Evolutionary conservation across 768 basidiomycete species (phyloP).

Genomic region (Collybia nuda): DNA sequence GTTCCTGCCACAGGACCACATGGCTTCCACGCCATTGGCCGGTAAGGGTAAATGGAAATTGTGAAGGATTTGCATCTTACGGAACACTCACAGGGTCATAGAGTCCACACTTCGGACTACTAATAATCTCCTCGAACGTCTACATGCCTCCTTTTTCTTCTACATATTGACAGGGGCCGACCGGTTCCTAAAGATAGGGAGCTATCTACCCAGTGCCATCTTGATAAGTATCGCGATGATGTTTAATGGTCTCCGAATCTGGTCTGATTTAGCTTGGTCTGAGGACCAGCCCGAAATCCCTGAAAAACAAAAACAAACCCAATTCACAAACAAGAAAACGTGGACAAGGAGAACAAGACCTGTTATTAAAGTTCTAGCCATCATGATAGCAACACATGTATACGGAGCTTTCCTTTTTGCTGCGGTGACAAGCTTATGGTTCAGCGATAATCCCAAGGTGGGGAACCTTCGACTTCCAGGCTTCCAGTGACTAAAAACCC

Average conservation of each 20-base stretch:
- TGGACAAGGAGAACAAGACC: slow-evolving; percentile 55
- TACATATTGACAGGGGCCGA: slow-evolving; percentile 69
- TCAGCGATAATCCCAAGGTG: slow-evolving; percentile 42
- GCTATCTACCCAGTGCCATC: slow-evolving; percentile 86
- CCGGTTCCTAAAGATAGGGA: slow-evolving; percentile 86
- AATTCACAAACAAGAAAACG: too few species aligned
- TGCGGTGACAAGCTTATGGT: slow-evolving; percentile 42
- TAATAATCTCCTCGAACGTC: slow-evolving; percentile 93
- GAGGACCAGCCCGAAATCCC: not conserved
- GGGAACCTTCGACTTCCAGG: slow-evolving; percentile 8
- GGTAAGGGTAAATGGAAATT: slow-evolving; percentile 42
- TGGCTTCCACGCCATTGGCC: slow-evolving; percentile 91
- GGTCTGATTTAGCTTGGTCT: slow-evolving; percentile 68
- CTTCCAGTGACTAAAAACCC: not conserved
- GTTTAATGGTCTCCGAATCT: slow-evolving; percentile 73
- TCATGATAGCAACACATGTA: slow-evolving; percentile 57
- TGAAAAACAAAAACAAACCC: slow-evolving; percentile 6
- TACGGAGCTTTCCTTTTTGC: slow-evolving; percentile 54
- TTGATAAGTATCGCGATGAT: slow-evolving; percentile 85
- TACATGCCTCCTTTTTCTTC: slow-evolving; percentile 98
- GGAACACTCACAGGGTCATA: slow-evolving; percentile 49
- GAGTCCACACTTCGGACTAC: slow-evolving; percentile 88
- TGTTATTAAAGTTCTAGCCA: slow-evolving; percentile 49
- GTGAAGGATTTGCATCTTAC: slow-evolving; percentile 6
- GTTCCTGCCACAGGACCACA: slow-evolving; percentile 89